These are phyloP conservation scores for Fraxinus excelsior DNA, from an alignment of 257 asterid species.

Conservation along the genomic window DNA sequence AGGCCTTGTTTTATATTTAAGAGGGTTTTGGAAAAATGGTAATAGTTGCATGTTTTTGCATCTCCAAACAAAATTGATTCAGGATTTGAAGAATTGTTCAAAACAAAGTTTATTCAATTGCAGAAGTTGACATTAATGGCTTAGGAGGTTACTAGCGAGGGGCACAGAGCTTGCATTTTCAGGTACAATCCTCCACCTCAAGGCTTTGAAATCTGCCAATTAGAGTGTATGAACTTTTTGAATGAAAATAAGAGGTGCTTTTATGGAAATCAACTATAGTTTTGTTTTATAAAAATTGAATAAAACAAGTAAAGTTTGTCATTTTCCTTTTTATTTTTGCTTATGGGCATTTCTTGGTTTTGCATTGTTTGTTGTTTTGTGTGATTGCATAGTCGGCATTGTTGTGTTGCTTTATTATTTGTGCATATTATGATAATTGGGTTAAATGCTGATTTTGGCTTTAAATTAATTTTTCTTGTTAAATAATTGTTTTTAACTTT, in stretches of 20 bases:
- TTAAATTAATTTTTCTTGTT: background rate
- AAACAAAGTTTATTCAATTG: constrained; percentile 69
- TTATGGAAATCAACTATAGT: background rate
- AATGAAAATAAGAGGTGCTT: constrained; percentile 59
- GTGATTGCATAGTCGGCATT: background rate
- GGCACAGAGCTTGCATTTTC: too few species aligned
- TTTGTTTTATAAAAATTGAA: background rate
- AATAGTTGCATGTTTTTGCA: constrained; percentile 63
- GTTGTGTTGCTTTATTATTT: background rate
- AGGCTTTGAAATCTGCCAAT: too few species aligned
- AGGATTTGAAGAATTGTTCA: constrained; percentile 65
- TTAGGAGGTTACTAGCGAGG: constrained; percentile 33
- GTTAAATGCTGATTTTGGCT: background rate
- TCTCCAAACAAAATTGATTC: constrained; percentile 48
- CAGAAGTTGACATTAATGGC: constrained; percentile 49
- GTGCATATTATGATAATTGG: background rate
- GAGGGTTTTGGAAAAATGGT: constrained; percentile 81
- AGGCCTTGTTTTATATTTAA: constrained; percentile 72
- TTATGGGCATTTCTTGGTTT: too few species aligned
- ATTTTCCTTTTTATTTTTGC: too few species aligned
- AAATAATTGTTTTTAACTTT: background rate
- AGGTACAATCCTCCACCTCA: too few species aligned
- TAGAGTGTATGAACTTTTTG: constrained; percentile 30
- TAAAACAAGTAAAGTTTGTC: too few species aligned
- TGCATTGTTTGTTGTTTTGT: too few species aligned